Evolutionary conservation across 1,284 basidiomycete genomes (phyloP), one percentile per base, ranked within the genome.

Genomic region (Fomes fomentarius): DNA sequence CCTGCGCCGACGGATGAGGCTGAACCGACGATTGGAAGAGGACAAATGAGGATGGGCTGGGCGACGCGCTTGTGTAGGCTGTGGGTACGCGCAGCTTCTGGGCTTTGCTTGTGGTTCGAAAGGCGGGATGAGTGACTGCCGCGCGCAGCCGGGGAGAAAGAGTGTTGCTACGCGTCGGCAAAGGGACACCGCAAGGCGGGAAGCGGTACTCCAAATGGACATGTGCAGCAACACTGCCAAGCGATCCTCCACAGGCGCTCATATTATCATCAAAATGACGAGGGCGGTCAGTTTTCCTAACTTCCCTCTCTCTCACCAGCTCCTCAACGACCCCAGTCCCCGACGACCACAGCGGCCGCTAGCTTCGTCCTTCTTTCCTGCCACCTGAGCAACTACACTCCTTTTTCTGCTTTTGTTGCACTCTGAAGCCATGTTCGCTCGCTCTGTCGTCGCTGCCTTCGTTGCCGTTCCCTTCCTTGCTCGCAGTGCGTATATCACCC

Each of bases 361-460:
- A 43, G 60, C 58, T 60, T 60, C 58, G 51, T 59, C 57, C 50
- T 54, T 56, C 60, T 22, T 58, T 58, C 48, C 56, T 54, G 46
- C 63, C 54, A 35, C 45, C 38, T 55, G 46, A 60, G 51, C 58
- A 60, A 57, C 45, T 63, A 68, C 66, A 61, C 54, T 67, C 66
- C 35, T 68, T 69, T 49, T 47, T 25, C 38, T 44, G 38, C 45
- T 35, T 38, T 26, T 43, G 47, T 51, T 24, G 34, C 39, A 46
- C 40, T 45, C 50, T 56, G 61, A 59, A 66, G 60, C 62, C 65
- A 84, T 84, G 81, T 79, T 82, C 72, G 50, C 75, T 49, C 63
- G 72, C 58, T 61, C 67, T 46, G 60, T 70, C 52, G 67, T 80
- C 64, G 70, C 75, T 57, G 64, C 76, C 47, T 57, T 79, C 66